Evolutionary conservation across 1,284 basidiomycete species (phyloP).

Genomic region (Mrakiaceae sp.): DNA sequence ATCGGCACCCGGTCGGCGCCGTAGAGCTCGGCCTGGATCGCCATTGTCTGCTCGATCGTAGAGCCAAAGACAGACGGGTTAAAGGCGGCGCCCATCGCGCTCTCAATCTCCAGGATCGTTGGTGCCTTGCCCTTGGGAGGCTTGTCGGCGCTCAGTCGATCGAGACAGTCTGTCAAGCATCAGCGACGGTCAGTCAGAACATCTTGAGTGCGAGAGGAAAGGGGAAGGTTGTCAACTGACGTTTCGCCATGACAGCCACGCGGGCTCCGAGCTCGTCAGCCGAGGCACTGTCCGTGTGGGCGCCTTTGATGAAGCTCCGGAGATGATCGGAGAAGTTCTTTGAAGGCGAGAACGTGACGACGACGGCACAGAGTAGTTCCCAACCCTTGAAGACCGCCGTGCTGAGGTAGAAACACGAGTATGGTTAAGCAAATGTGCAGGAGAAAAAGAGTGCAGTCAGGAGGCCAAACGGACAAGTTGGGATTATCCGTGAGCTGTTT

Average conservation of each 20-base stretch:
- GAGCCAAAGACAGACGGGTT: slow-evolving; percentile 87
- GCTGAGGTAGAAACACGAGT: slow-evolving; percentile 33
- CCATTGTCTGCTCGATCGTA: slow-evolving; percentile 67
- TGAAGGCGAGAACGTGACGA: slow-evolving; percentile 78
- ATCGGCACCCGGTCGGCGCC: slow-evolving; percentile 73
- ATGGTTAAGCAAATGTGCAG: background rate
- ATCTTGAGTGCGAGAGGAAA: background rate
- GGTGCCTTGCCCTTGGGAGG: slow-evolving; percentile 44
- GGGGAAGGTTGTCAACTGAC: slow-evolving; percentile 23
- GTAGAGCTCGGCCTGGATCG: slow-evolving; percentile 70
- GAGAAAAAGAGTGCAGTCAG: background rate
- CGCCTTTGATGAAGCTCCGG: slow-evolving; percentile 50
- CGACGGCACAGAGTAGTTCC: slow-evolving; percentile 76
- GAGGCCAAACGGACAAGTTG: slow-evolving; percentile 45
- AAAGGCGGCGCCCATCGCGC: slow-evolving; percentile 81
- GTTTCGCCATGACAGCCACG: slow-evolving; percentile 77
- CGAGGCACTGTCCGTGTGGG: slow-evolving; percentile 42
- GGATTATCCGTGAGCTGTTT: slow-evolving; percentile 79
- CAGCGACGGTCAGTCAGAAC: background rate
- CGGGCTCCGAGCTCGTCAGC: slow-evolving; percentile 50
- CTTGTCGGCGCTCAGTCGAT: slow-evolving; percentile 63
- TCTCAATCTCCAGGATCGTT: slow-evolving; percentile 61
- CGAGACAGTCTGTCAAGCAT: slow-evolving; percentile 46
- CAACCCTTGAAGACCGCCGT: slow-evolving; percentile 78
- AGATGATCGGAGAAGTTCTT: slow-evolving; percentile 79